Evolutionary conservation across 1,139 yeast species (phyloP).

Genomic region (Candida sojae): DNA sequence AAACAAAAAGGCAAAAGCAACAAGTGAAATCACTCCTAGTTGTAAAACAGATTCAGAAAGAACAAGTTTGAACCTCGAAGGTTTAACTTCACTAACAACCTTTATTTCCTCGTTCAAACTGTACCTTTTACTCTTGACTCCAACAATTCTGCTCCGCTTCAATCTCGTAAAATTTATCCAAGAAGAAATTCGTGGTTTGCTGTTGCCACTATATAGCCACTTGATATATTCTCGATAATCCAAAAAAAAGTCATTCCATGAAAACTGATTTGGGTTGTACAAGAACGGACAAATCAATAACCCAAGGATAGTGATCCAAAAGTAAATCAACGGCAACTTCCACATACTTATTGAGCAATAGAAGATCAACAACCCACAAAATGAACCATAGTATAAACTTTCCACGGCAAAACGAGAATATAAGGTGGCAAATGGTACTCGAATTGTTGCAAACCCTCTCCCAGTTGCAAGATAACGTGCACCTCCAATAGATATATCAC

Average conservation of each 20-base stretch:
- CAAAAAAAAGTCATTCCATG: conserved; percentile 48
- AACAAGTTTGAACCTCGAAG: conserved; percentile 38
- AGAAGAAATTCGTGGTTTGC: conserved; percentile 26
- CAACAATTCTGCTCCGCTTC: conserved; percentile 44
- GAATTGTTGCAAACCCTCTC: conserved; percentile 53
- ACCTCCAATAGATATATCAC: conserved; percentile 53
- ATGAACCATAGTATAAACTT: conserved; percentile 46
- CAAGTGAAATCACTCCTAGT: conserved; percentile 25
- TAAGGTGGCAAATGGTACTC: conserved; percentile 44
- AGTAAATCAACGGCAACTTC: conserved; percentile 46
- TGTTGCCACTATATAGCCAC: conserved; percentile 51
- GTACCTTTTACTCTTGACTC: conserved; percentile 34
- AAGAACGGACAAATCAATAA: conserved; percentile 50
- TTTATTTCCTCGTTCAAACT: conserved; percentile 24
- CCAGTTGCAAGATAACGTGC: conserved; percentile 59
- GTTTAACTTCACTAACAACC: conserved; percentile 35
- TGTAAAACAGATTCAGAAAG: conserved; percentile 33
- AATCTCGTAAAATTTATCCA: conserved; percentile 46
- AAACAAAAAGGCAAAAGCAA: conserved; percentile 44
- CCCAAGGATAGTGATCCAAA: conserved; percentile 51
- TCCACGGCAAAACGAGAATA: conserved; percentile 51
- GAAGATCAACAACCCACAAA: conserved; percentile 37
- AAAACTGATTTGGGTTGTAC: conserved; percentile 54
- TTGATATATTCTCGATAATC: conserved; percentile 44
- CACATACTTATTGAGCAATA: conserved; percentile 51